Evolutionary conservation across 345 rosid genomes (phyloP), one percentile per base, ranked within the genome.

Genomic region (Cardiospermum halicacabum): DNA sequence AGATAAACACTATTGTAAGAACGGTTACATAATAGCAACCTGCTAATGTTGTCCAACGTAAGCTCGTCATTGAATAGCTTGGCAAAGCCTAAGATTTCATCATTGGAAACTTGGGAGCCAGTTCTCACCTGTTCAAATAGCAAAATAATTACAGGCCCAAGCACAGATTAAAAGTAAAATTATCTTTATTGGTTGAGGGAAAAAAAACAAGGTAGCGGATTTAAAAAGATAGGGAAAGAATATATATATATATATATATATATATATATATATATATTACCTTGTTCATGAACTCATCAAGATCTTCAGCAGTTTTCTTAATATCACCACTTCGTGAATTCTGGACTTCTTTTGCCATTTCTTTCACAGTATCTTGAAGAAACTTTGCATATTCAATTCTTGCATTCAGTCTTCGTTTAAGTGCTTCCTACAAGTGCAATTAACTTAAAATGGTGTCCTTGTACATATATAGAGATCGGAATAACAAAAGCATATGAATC

Each of bases 271-370:
- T n/a, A n/a, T n/a, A n/a, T 11, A 43, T 28, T 70, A 86, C 98
- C 79, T 88, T 92, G 84, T 80, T 89, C 96, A 92, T 78, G 60
- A 89, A 92, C 66, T 75, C 87, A 76, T 84, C 98, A 28, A 92
- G 93, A 85, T 92, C 98, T 82, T 86, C 92, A 6, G 98, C 98
- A 0, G 98, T 92, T 80, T 88, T 83, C 76, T 86, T 92, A 50
- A 72, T 65, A 56, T 89, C 96, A 55, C 96, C 96, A 73, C 93
- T 89, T 61, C 96, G 84, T 1, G 93, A 83, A 72, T 72, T 85
- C 67, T 92, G 98, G 70, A 92, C 84, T 83, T 92, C 98, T 78
- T 89, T 92, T 74, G 97, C 98, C 98, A 92, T 92, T 86, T 92
- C 98, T 76, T 88, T 89, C 56, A 88, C 98, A 1, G 97, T 92